Conservation (phyloP, 768 basidiomycete species). For the Botryobasidium botryosum region DNA sequence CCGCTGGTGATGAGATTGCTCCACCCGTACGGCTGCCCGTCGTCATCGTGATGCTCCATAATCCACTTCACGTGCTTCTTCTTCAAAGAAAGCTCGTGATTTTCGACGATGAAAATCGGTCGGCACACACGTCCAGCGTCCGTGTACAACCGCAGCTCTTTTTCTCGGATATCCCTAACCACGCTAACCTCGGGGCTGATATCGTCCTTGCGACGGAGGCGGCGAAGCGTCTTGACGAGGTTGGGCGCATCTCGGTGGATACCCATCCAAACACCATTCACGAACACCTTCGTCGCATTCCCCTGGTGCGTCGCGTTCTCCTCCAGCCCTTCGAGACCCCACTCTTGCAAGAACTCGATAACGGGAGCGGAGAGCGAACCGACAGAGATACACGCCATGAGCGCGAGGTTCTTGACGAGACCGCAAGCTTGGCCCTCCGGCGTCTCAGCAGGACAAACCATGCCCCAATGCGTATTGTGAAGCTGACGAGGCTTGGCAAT, state of each 20-base stretch:
- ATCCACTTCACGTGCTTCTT: constrained; percentile 62
- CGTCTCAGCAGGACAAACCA: constrained; percentile 99
- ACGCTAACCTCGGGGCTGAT: constrained; percentile 94
- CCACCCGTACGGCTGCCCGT: constrained; percentile 44
- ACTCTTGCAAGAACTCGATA: constrained; percentile 96
- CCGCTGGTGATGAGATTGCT: constrained; percentile 70
- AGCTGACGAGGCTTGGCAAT: constrained; percentile 98
- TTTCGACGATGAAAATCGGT: constrained; percentile 90
- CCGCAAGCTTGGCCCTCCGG: constrained; percentile 99
- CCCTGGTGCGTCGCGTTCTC: constrained; percentile 77
- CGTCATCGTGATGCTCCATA: constrained; percentile 40
- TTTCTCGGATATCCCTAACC: constrained; percentile 92
- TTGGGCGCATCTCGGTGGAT: constrained; percentile 90
- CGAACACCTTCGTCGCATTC: constrained; percentile 89
- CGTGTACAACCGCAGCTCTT: constrained; percentile 85
- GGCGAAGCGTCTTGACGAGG: constrained; percentile 83
- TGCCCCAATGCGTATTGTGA: constrained; percentile 99
- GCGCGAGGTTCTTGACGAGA: constrained; percentile 92
- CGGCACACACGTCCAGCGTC: constrained; percentile 95
- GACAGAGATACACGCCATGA: constrained; percentile 97
- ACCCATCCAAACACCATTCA: constrained; percentile 99
- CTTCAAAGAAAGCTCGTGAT: constrained; percentile 67
- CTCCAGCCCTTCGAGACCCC: constrained; percentile 90
- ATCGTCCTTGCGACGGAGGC: constrained; percentile 82
- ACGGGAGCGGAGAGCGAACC: constrained; percentile 92